Percentiles rank a stretch among this genome's conserved stretches.
Evolutionary conservation across 139 green algal genomes (phyloP).

Genomic region (Haematococcus lacustris): DNA sequence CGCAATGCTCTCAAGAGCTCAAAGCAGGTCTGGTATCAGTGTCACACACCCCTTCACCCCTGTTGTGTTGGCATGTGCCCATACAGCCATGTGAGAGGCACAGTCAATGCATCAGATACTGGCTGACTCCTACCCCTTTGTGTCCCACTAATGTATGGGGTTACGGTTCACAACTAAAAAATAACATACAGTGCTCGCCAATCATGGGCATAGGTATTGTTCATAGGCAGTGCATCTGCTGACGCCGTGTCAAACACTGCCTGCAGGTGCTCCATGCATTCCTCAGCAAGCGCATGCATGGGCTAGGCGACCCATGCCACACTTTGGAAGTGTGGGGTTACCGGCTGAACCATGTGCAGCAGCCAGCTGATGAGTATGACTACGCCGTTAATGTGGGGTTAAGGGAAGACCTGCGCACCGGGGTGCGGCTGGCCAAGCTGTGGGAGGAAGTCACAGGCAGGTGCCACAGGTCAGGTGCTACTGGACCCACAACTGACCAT

Average conservation of each 20-base stretch:
- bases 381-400: conserved; percentile 53
- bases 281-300: conserved; percentile 51
- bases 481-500: too few species aligned
- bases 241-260: too few species aligned
- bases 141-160: too few species aligned
- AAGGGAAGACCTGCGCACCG: conserved; percentile 49
- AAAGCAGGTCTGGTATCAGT: conserved; percentile 30
- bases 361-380: conserved; percentile 52
- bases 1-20: conserved; percentile 51
- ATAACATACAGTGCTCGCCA: not conserved
- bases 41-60: not conserved
- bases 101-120: too few species aligned
- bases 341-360: conserved; percentile 52
- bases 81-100: too few species aligned
- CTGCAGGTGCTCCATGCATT: conserved; percentile 49
- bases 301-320: conserved; percentile 65
- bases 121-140: too few species aligned
- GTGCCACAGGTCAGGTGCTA: too few species aligned
- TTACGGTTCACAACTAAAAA: too few species aligned
- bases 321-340: conserved; percentile 65
- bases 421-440: conserved; percentile 50
- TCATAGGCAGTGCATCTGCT: too few species aligned
- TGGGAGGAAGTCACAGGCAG: conserved; percentile 53
- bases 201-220: not conserved
- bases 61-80: not conserved